phyloP scores from a whole-genome alignment of 331 rosid genomes.

The Malus hybrid region DNA sequence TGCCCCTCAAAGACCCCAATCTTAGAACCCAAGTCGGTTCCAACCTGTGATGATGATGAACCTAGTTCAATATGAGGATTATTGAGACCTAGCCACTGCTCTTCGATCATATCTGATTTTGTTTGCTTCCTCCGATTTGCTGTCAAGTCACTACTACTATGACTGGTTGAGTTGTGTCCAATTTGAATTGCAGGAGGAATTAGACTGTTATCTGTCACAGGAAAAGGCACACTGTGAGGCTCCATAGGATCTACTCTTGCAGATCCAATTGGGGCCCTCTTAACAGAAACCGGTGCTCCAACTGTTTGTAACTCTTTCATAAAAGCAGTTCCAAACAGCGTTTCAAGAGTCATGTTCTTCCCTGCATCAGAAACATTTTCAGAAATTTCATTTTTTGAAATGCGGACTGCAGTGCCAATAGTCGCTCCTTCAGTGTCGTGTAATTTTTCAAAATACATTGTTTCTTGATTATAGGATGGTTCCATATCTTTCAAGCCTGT shows the following conservation, averaged over 20 bases:
- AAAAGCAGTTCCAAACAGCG: conserved; percentile 91
- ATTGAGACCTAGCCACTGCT: conserved; percentile 50
- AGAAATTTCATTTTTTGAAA: conserved; percentile 39
- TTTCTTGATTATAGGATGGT: conserved; percentile 23
- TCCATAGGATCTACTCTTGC: conserved; percentile 47
- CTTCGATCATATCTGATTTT: conserved; percentile 41
- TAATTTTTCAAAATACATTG: conserved; percentile 27
- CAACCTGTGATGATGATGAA: conserved; percentile 31
- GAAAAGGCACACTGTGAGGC: conserved; percentile 42
- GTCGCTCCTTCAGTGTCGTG: conserved; percentile 28
- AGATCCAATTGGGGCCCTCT: conserved; percentile 55
- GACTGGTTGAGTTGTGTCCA: conserved; percentile 32
- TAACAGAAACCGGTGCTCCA: conserved; percentile 94
- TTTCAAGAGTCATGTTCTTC: conserved; percentile 69
- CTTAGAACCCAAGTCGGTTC: conserved; percentile 37
- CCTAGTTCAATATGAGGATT: conserved; percentile 48
- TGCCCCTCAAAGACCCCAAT: conserved; percentile 45
- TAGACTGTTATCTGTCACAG: conserved; percentile 33
- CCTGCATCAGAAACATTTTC: conserved; percentile 44
- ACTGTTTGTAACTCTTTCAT: conserved; percentile 95
- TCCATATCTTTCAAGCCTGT: conserved; percentile 32
- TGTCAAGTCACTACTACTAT: conserved; percentile 29
- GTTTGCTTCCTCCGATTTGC: conserved; percentile 40
- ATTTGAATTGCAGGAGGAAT: conserved; percentile 32
- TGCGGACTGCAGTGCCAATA: conserved; percentile 24